Base-by-base conservation (phyloP, 768 basidiomycete species). In the Pleurotus sapidus region DNA sequence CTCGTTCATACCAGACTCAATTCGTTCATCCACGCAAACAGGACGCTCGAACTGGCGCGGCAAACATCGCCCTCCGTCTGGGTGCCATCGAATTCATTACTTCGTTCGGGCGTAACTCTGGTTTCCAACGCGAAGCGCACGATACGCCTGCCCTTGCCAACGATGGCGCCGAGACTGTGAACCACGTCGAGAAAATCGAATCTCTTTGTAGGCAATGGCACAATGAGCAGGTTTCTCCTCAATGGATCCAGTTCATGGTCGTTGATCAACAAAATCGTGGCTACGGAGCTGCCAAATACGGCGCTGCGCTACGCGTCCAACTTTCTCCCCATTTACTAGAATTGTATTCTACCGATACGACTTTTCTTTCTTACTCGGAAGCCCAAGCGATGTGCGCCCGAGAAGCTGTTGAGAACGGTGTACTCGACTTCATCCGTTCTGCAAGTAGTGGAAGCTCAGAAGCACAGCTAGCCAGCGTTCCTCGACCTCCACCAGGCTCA, bases 361-460 rank as follows among this genome's bases (percentile, higher is more conserved):
- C 63, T 0, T 81, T 76, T 57, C 68, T 71, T 48, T 75, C 65
- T n/a, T 63, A 66, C 17, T 64, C 60, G 17, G 72, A 76, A 23
- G 88, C 88, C 4, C 79, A 80, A 58, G 64, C 64, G 1, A 78
- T 77, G 0, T 88, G 84, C 63, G 87, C 86, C 5, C 70, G 71
- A 37, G 64, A 70, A 15, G 88, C 88, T 3, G 58, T 87, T 23
- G 66, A 68, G 0, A 75, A 85, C 59, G 83, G 79, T 24, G 77
- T 82, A 5, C 61, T 87, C 4, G 82, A 86, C 3, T 88, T 80
- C 46, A 84, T 89, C 64, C 76, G 73, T 60, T 72, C 75, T 51
- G 80, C 80, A 7, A 80, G 84, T 56, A 84, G 83, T 3, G 82
- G 83, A 61, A 72, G 68, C 0, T 67, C 65, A 3, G 55, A 49